Base-by-base conservation (phyloP, 768 basidiomycete species). In the Lyophyllum semitale region DNA sequence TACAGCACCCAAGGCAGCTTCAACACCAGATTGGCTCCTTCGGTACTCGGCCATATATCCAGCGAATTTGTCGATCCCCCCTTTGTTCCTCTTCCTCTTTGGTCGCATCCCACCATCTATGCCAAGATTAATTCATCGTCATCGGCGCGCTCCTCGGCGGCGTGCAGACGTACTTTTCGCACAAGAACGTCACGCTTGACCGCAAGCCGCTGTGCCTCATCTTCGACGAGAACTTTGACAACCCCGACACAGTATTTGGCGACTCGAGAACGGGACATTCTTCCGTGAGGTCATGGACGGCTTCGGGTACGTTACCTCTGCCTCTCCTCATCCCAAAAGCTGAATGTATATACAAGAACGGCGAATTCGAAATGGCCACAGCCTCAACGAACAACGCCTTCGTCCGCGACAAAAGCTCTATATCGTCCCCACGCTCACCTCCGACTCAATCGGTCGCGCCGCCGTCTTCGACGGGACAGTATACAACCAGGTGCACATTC, bases 281-380 rank as follows among this genome's bases (percentile, higher is more conserved):
- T 75, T 80, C 60, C 81, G 82, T 29, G 91, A 95, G 63, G 83
- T 93, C 29, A 80, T 93, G 71, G 87, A 89, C 55, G 93, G 93
- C 5, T 94, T 85, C 63, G 91, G 90, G 85, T 87, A 63, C 45
- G 80, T 67, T 12, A 52, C 4, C 23, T 37, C 25, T 20, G 4
- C n/a, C n/a, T n/a, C n/a, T n/a, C n/a, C n/a, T n/a, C n/a, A n/a
- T n/a, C n/a, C n/a, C 15, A 15, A n/a, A n/a, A n/a, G n/a, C n/a
- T n/a, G n/a, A n/a, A n/a, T n/a, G n/a, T n/a, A n/a, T n/a, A 12
- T 48, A 12, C 60, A 86, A 88, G 9, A 90, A 87, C 53, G 85
- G 84, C 26, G 83, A 93, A 68, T 95, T 95, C 65, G 87, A 91
- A 62, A 93, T 93, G 90, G 85, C 91, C 0, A 93, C 91, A 0